Percentiles rank a stretch among this genome's conserved stretches.
phyloP scores from a whole-genome alignment of 306 rosid genomes.

The Cucurbita moschata region DNA sequence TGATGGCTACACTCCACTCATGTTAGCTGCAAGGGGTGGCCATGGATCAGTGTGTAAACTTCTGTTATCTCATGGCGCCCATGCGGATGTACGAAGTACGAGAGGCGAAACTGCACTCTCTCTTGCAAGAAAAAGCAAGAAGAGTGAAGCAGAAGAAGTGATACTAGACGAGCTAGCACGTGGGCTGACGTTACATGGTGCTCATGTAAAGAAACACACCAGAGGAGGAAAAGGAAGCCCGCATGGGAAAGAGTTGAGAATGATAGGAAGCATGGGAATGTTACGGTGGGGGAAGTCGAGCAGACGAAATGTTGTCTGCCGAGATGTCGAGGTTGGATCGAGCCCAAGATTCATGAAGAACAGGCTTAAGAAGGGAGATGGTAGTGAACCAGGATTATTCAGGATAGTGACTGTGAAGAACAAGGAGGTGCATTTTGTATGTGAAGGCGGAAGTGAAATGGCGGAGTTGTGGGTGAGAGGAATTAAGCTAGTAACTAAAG shows the following conservation, averaged over 20 bases:
- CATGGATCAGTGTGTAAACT: slow-evolving; percentile 47
- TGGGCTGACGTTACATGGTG: slow-evolving; percentile 37
- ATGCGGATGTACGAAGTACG: slow-evolving; percentile 27
- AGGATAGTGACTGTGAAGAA: slow-evolving; percentile 58
- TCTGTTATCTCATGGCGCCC: slow-evolving; percentile 57
- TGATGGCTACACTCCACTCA: slow-evolving; percentile 76
- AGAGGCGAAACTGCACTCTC: slow-evolving; percentile 67
- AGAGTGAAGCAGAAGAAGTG: slow-evolving; percentile 33
- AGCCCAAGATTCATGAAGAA: slow-evolving; percentile 39
- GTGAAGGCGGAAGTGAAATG: slow-evolving; percentile 54
- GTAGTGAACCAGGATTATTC: slow-evolving; percentile 53
- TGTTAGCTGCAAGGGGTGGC: slow-evolving; percentile 89
- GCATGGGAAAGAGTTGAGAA: slow-evolving; percentile 48
- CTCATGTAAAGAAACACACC: slow-evolving; percentile 56
- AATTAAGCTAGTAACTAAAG: slow-evolving; percentile 52
- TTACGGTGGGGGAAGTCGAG: slow-evolving; percentile 66
- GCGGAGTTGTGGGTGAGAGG: slow-evolving; percentile 93
- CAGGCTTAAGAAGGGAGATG: slow-evolving; percentile 43
- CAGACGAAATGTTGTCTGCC: slow-evolving; percentile 55
- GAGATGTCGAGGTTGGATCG: slow-evolving; percentile 51
- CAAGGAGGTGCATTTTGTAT: slow-evolving; percentile 74
- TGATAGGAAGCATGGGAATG: slow-evolving; percentile 42
- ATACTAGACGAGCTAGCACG: slow-evolving; percentile 63
- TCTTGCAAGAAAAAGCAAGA: slow-evolving; percentile 34
- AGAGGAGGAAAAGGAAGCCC: slow-evolving; percentile 66